A percentile compares a stretch with the other conserved stretches of the same genome.
These are phyloP conservation scores for Elaeagnus macrophylla DNA, from an alignment of 306 rosid genomes.

Conservation along the genomic window DNA sequence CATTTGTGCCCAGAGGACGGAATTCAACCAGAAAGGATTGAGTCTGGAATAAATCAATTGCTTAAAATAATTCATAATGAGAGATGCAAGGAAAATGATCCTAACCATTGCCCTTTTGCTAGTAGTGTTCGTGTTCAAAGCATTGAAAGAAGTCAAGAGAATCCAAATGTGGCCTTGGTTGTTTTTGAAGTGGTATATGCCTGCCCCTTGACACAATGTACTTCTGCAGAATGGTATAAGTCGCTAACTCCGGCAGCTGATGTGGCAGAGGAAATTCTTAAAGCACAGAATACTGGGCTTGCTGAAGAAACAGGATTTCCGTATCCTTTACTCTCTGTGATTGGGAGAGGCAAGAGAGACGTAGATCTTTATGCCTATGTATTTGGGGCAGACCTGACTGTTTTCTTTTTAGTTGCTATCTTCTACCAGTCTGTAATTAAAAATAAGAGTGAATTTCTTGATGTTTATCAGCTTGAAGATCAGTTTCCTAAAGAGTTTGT, in stretches of 20 bases:
- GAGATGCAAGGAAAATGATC: conserved; percentile 56
- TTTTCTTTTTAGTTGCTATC: conserved; percentile 82
- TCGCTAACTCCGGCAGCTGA: conserved; percentile 92
- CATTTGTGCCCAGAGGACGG: conserved; percentile 90
- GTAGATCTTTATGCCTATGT: conserved; percentile 83
- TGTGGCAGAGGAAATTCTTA: conserved; percentile 80
- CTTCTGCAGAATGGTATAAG: conserved; percentile 62
- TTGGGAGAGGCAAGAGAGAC: conserved; percentile 92
- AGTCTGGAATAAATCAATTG: conserved; percentile 78
- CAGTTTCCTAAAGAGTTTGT: conserved; percentile 96
- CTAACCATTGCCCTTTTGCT: conserved; percentile 53
- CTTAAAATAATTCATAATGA: conserved; percentile 65
- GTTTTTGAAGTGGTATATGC: conserved; percentile 87
- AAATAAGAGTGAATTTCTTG: conserved; percentile 81
- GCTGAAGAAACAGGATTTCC: conserved; percentile 70
- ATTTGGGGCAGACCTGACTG: conserved; percentile 86
- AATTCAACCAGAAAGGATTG: conserved; percentile 91
- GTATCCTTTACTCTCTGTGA: conserved; percentile 74
- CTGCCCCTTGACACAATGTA: conserved; percentile 54
- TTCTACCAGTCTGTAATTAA: conserved; percentile 81
- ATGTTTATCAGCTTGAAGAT: conserved; percentile 89
- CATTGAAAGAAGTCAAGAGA: conserved; percentile 85
- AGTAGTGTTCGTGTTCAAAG: conserved; percentile 97
- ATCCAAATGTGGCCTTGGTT: conserved; percentile 48
- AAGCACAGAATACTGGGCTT: conserved; percentile 52